Conservation (phyloP, 2,329 filamentous ascomycete genomes). For the Blastomyces percursus region DNA sequence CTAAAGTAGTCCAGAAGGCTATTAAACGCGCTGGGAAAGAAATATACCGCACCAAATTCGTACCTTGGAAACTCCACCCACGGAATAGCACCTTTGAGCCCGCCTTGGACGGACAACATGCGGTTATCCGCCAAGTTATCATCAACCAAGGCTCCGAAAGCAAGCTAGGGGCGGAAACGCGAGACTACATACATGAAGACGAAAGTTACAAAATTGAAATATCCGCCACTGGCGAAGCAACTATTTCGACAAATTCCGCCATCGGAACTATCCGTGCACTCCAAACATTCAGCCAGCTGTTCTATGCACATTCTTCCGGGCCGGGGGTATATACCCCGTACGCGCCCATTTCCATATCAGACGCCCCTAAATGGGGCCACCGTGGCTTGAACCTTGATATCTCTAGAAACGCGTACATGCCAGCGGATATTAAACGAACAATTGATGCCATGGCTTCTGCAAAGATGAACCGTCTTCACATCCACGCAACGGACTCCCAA, state of each 20-base stretch:
- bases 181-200: slow-evolving; percentile 15
- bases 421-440: slow-evolving; percentile 57
- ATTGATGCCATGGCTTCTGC: slow-evolving; percentile 57
- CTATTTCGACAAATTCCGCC: slow-evolving; percentile 17
- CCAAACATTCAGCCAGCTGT: slow-evolving; percentile 22
- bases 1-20: slow-evolving; percentile 14
- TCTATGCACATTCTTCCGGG: slow-evolving; percentile 19
- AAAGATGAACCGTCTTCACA: slow-evolving; percentile 41
- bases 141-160: slow-evolving; percentile 14
- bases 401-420: slow-evolving; percentile 58
- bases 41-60: slow-evolving; percentile 17
- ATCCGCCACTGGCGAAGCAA: slow-evolving; percentile 13
- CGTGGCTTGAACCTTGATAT: slow-evolving; percentile 73
- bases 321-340: slow-evolving; percentile 51
- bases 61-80: slow-evolving; percentile 24
- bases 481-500: slow-evolving; percentile 39
- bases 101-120: not conserved
- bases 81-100: slow-evolving; percentile 20
- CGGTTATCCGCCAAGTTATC: slow-evolving; percentile 16
- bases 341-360: slow-evolving; percentile 61
- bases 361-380: slow-evolving; percentile 63
- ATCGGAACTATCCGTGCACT: slow-evolving; percentile 20
- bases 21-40: slow-evolving; percentile 15
- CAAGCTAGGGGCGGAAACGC: slow-evolving; percentile 5
- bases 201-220: slow-evolving; percentile 21